phyloP scores from a whole-genome alignment of 192 early-diverging fungal species.

The Coemansia asiatica region DNA sequence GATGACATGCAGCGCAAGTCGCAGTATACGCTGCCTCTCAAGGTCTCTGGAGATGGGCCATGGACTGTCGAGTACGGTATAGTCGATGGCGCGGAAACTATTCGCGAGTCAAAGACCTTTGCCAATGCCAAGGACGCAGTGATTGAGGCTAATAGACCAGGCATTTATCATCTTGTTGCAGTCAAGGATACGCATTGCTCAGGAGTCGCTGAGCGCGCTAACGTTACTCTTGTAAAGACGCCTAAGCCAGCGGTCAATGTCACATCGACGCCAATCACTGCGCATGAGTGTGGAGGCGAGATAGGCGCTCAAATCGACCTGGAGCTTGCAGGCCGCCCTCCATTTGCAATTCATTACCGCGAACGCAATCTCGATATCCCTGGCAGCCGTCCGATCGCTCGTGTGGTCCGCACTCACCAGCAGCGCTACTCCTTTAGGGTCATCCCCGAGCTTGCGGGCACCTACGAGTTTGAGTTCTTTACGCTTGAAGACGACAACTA shows the following conservation, averaged over 20 bases:
- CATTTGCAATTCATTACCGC: slow-evolving; percentile 47
- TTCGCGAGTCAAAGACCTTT: slow-evolving; percentile 20
- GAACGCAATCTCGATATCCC: slow-evolving; percentile 43
- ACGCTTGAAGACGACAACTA: slow-evolving; percentile 50
- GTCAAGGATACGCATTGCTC: slow-evolving; percentile 40
- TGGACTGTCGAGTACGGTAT: slow-evolving; percentile 45
- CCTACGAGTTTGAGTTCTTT: slow-evolving; percentile 48
- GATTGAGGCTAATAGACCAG: slow-evolving; percentile 26
- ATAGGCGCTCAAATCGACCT: slow-evolving; percentile 46
- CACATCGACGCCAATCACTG: slow-evolving; percentile 37
- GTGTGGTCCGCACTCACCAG: slow-evolving; percentile 37
- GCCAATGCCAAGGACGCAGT: slow-evolving; percentile 5
- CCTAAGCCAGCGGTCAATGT: slow-evolving; percentile 27
- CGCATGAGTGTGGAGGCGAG: slow-evolving; percentile 51
- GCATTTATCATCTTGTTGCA: slow-evolving; percentile 29
- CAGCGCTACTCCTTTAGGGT: slow-evolving; percentile 33
- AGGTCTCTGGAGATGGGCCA: slow-evolving; percentile 29
- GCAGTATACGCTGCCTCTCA: slow-evolving; percentile 25
- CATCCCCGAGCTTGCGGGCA: slow-evolving; percentile 43
- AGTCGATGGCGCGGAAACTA: slow-evolving; percentile 9
- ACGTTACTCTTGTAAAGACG: slow-evolving; percentile 30
- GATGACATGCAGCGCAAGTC: slow-evolving; percentile 43
- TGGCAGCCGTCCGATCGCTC: slow-evolving; percentile 17
- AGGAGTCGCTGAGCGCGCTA: slow-evolving; percentile 10
- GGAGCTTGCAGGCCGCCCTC: slow-evolving; percentile 45